Conservation (phyloP, 495 filamentous ascomycete genomes). For the Immersiella caudata region DNA sequence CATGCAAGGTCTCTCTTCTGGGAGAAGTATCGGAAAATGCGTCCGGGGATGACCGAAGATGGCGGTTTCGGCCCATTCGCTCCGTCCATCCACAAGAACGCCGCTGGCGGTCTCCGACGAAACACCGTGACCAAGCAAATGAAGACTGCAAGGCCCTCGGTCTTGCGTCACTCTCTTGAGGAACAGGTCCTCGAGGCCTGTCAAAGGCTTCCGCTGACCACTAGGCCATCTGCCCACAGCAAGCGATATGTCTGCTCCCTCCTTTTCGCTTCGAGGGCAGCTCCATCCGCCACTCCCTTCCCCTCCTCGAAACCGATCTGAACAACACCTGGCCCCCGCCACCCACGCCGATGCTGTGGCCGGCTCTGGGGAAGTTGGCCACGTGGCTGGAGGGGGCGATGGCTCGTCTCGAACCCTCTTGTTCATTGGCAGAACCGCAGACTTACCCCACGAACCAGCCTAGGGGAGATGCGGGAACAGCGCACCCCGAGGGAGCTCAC, state of each 20-base stretch:
- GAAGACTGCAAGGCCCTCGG: too few species aligned
- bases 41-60: not conserved
- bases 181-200: not conserved
- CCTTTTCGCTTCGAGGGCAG: not conserved
- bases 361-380: not conserved
- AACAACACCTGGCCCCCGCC: not conserved
- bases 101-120: too few species aligned
- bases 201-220: not conserved
- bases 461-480: too few species aligned
- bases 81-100: too few species aligned
- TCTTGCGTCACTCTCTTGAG: too few species aligned
- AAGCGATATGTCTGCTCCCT: too few species aligned
- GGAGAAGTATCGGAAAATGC: not conserved
- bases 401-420: not conserved
- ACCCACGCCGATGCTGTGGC: not conserved
- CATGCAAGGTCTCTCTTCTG: not conserved
- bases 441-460: not conserved
- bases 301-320: not conserved
- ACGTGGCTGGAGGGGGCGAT: not conserved
- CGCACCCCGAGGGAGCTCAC: not conserved
- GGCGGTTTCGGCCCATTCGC: too few species aligned
- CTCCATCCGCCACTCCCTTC: not conserved
- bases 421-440: not conserved
- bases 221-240: too few species aligned
- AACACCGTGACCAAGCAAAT: not conserved